These are phyloP conservation scores for Penstemon barbatus DNA, from an alignment of 257 asterid genomes.

Conservation along the genomic window DNA sequence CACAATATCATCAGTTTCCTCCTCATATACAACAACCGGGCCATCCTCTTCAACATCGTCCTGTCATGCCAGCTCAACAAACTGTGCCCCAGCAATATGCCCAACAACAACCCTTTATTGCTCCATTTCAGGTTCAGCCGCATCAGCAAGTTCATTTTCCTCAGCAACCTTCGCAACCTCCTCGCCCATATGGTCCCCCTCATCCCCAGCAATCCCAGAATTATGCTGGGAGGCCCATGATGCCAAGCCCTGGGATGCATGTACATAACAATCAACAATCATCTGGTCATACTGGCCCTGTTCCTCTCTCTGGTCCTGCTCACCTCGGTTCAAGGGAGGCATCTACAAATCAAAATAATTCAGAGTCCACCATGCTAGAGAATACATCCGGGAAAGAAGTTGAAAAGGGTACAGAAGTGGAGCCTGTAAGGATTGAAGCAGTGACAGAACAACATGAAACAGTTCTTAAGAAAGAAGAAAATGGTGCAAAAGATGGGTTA, in stretches of 20 bases:
- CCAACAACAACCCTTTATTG: constrained; percentile 58
- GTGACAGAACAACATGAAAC: constrained; percentile 26
- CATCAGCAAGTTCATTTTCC: constrained; percentile 51
- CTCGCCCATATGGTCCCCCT: constrained; percentile 62
- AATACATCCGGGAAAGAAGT: background rate
- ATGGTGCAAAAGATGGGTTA: constrained; percentile 43
- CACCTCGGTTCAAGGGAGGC: constrained; percentile 45
- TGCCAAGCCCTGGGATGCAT: constrained; percentile 51
- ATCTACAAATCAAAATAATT: constrained; percentile 39
- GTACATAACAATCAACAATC: constrained; percentile 43
- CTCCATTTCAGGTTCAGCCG: constrained; percentile 50
- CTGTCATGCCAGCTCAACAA: constrained; percentile 50
- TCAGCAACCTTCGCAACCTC: constrained; percentile 50
- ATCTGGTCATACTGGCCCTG: constrained; percentile 49
- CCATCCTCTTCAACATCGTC: constrained; percentile 53
- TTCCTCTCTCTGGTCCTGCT: constrained; percentile 23
- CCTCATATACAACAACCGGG: constrained; percentile 51
- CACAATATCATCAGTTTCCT: constrained; percentile 57
- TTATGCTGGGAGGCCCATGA: constrained; percentile 51
- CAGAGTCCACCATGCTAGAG: constrained; percentile 26
- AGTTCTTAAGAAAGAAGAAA: constrained; percentile 33
- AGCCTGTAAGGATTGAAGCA: constrained; percentile 33
- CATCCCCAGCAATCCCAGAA: constrained; percentile 56
- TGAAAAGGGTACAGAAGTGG: constrained; percentile 47
- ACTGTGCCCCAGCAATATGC: constrained; percentile 49